Base-by-base conservation (phyloP, 2,329 filamentous ascomycete genomes). In the Ampelomyces quisqualis region DNA sequence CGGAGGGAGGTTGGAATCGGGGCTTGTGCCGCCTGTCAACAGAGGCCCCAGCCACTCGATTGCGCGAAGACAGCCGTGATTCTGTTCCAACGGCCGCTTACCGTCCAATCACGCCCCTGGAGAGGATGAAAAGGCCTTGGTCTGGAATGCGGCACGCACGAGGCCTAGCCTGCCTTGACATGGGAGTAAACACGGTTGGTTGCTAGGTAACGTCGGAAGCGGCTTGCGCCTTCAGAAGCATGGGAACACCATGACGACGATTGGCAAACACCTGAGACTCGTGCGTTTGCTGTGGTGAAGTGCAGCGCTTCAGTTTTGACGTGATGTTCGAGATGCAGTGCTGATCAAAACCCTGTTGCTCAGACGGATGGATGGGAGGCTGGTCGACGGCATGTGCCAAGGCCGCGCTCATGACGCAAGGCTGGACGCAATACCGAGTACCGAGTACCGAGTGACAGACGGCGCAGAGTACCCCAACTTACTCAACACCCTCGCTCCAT, bases 1-100 rank as follows among this genome's bases (percentile, higher is more conserved):
- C 29, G 45, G 56, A 9, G 13, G 32, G 32, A 34, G 32, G 32
- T 22, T 34, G 32, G 32, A n/a, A n/a, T n/a, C n/a, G n/a, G n/a
- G n/a, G n/a, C n/a, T 14, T 20, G 7, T 7, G 30, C 14, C 26
- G 59, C 54, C 60, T 44, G 53, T 64, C 62, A 66, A 67, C 59
- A 67, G 49, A 55, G 59, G 47, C 49, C 60, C 55, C 46, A 43
- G 42, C 48, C 24, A 19, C 34, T 39, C 44, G 43, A 47, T 58
- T 55, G 51, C 58, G 53, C 53, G 55, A 53, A 35, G 40, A 43
- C 51, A 41, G 39, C 21, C 43, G 29, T 20, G 11, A 13, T 38
- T 46, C 47, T 36, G 37, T 44, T 21, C 34, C 43, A 55, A 48
- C 46, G 43, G 18, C 35, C 38, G 27, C 27, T 22, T 22, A 22